Base-by-base conservation (phyloP, 306 rosid genomes). In the Cucumis hystrix region DNA sequence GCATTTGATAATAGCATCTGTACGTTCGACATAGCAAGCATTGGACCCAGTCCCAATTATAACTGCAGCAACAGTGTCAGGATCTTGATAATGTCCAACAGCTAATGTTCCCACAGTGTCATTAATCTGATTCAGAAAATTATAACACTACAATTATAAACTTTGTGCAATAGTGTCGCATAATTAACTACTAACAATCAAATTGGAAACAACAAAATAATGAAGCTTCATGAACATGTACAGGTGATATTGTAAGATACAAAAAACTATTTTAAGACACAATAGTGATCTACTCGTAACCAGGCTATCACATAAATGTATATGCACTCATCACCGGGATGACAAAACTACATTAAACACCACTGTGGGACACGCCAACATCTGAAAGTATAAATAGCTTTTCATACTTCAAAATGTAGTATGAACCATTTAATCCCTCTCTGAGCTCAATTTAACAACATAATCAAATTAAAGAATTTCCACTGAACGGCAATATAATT, bases 41-140 rank as follows among this genome's bases (percentile, higher is more conserved):
- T 93, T 93, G 60, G 98, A 89, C 66, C 98, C 98, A 1, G 97
- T 93, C 60, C 97, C 98, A 72, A 93, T 84, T 66, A 93, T 85
- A 82, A 93, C 92, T 47, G 93, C 97, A 80, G 96, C 98, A 80
- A 93, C 97, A 60, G 97, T 90, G 79, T 93, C 98, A 14, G 84
- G 74, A 75, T 93, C 98, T 25, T 87, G 87, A 85, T 91, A 93
- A 81, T 88, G 97, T 49, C 98, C 97, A 80, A 91, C 84, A 78
- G 98, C 96, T 83, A 93, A 88, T 35, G 97, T 87, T 83, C 98
- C 98, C 82, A 91, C 92, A 79, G 93, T 85, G 81, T 93, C 98
- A 86, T 93, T 93, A 49, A 91, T 91, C 98, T 93, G 85, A 59
- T 64, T 87, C 54, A 80, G 33, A 77, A 57, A 49, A 62, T 33